phyloP scores from a whole-genome alignment of 208 protist genomes.

The Blastocrithidia nonstop region DNA sequence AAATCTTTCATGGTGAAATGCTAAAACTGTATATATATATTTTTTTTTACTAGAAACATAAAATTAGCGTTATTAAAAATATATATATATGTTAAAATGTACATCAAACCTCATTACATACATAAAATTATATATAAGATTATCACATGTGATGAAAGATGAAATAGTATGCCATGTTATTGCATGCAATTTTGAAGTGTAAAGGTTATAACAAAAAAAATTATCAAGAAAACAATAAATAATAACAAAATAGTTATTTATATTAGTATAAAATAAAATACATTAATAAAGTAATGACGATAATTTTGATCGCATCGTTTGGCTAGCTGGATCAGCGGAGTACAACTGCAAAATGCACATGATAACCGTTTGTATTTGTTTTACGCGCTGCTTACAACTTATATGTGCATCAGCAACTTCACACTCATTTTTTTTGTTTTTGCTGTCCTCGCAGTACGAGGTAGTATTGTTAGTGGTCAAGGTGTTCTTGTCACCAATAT shows the following conservation, averaged over 20 bases:
- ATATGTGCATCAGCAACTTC: no score
- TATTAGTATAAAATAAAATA: not conserved
- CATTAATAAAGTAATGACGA: constrained; percentile 51
- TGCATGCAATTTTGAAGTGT: no score
- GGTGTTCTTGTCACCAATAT: constrained; percentile 8
- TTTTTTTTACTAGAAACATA: not conserved
- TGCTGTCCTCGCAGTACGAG: no score
- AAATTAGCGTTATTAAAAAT: constrained; percentile 1
- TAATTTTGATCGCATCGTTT: constrained; percentile 40
- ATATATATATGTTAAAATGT: constrained; percentile 5
- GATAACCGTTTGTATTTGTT: constrained; percentile 38
- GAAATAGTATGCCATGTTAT: no score
- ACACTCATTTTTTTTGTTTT: not conserved
- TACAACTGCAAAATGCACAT: constrained; percentile 53
- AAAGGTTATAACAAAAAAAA: constrained; percentile 1
- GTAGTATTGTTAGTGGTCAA: no score
- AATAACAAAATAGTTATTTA: not conserved
- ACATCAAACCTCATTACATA: constrained; percentile 3
- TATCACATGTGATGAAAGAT: no score
- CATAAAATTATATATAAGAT: no score
- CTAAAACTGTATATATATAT: constrained; percentile 8
- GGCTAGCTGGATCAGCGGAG: constrained; percentile 33
- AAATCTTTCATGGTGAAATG: not conserved
- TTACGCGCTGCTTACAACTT: no score
- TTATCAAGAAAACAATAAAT: no score